A percentile compares a stretch with the other conserved stretches of the same genome.
Conservation (phyloP, 2,329 filamentous ascomycete species). For the Fragosphaeria purpurea region DNA sequence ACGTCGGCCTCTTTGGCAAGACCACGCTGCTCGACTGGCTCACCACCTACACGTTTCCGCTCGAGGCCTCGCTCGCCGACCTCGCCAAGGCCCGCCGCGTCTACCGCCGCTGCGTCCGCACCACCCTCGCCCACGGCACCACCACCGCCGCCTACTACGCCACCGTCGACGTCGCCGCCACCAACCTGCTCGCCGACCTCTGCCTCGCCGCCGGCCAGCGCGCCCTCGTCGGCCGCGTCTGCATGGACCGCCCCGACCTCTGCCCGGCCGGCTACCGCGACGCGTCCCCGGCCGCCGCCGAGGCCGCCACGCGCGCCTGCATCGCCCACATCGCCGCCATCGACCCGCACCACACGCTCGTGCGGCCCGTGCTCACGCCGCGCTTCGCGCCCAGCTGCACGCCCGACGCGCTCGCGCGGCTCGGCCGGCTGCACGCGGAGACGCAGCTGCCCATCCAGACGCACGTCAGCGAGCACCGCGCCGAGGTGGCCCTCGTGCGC, state of each 20-base stretch:
- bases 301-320: constrained; percentile 45
- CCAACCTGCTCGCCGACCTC: constrained; percentile 81
- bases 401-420: constrained; percentile 44
- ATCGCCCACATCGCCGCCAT: constrained; percentile 57
- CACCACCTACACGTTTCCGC: constrained; percentile 86
- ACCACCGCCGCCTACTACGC: constrained; percentile 94
- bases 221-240: constrained; percentile 86
- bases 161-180: constrained; percentile 74
- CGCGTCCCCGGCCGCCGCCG: constrained; percentile 46
- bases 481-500: constrained; percentile 62
- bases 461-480: constrained; percentile 75
- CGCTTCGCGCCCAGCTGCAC: constrained; percentile 58
- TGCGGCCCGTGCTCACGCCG: constrained; percentile 73
- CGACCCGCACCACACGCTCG: constrained; percentile 54
- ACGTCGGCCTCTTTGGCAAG: constrained; percentile 87
- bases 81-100: constrained; percentile 54
- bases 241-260: constrained; percentile 66
- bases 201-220: constrained; percentile 74
- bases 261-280: constrained; percentile 76
- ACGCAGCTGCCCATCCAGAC: constrained; percentile 68
- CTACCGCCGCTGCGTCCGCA: constrained; percentile 67
- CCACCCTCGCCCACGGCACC: constrained; percentile 81
- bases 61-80: constrained; percentile 66
- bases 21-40: constrained; percentile 91
- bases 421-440: constrained; percentile 55